Evolutionary conservation across 305 asterid genomes (phyloP).

Genomic region (Nicotiana rustica): DNA sequence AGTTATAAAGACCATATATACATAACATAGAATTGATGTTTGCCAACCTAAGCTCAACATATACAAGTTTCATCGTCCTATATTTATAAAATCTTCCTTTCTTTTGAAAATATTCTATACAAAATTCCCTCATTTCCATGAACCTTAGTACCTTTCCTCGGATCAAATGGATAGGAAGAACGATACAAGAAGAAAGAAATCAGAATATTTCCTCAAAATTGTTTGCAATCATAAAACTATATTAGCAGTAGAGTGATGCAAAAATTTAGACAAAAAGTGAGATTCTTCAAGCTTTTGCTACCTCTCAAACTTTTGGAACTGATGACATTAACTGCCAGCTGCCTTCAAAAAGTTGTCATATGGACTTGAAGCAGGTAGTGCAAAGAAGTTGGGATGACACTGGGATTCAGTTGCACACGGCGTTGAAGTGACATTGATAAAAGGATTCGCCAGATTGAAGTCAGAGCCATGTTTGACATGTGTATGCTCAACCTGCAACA

Average conservation of each 20-base stretch:
- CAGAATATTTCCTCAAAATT: conserved; percentile 7
- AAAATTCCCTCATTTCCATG: conserved; percentile 29
- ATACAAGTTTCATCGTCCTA: neutral
- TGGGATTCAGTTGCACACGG: conserved; percentile 54
- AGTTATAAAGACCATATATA: conserved; percentile 14
- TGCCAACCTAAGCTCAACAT: conserved; percentile 3
- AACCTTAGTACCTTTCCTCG: neutral
- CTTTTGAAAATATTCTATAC: conserved; percentile 10
- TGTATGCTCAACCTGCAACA: conserved; percentile 24
- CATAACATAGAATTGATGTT: conserved; percentile 11
- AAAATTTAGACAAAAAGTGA: conserved; percentile 24
- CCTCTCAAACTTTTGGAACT: conserved; percentile 16
- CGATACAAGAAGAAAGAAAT: conserved; percentile 21
- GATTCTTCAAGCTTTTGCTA: conserved; percentile 30
- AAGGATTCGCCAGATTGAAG: conserved; percentile 43
- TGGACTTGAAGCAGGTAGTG: conserved; percentile 73
- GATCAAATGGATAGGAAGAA: conserved; percentile 29
- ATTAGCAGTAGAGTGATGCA: conserved; percentile 22
- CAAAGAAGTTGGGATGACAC: conserved; percentile 48
- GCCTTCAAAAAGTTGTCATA: conserved; percentile 86
- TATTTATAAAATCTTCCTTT: conserved; percentile 20
- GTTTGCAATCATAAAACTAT: conserved; percentile 1
- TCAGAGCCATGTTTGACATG: conserved; percentile 30
- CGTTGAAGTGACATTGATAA: conserved; percentile 39
- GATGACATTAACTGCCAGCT: conserved; percentile 57